Evolutionary conservation across 73 alveolate species (phyloP).

Genomic region (Blepharisma japonicum): DNA sequence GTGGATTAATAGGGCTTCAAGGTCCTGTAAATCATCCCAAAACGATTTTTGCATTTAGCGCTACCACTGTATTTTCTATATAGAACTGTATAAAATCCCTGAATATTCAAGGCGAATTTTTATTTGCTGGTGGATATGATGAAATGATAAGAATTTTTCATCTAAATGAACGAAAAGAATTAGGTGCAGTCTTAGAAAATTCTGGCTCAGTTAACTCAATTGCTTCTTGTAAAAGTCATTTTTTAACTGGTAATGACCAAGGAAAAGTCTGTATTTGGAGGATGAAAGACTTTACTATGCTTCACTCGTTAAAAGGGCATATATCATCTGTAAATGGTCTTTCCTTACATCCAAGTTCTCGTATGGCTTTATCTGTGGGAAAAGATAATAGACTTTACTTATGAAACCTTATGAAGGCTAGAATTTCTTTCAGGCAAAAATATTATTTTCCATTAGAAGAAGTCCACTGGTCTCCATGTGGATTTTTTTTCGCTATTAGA

Average conservation of each 20-base stretch:
- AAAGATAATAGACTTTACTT: not conserved
- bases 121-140: constrained; percentile 19
- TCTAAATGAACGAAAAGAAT: constrained; percentile 9
- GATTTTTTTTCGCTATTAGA: not conserved
- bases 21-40: not conserved
- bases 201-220: not conserved
- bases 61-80: not conserved
- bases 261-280: constrained; percentile 18
- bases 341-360: constrained; percentile 3
- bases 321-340: not conserved
- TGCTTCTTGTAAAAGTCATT: constrained; percentile 6
- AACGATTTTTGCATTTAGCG: constrained; percentile 18
- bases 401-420: constrained; percentile 15
- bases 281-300: constrained; percentile 13
- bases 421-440: not conserved
- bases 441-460: not conserved
- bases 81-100: constrained; percentile 26
- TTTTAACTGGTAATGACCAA: constrained; percentile 13
- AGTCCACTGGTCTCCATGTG: constrained; percentile 15
- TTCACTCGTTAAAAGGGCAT: constrained; percentile 20
- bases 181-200: constrained; percentile 24
- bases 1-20: constrained; percentile 15
- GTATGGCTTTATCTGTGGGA: constrained; percentile 11
- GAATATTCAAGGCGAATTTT: constrained; percentile 1
- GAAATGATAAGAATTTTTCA: constrained; percentile 29